Base-by-base conservation (phyloP, 2,329 filamentous ascomycete species). In the Penicillium vulpinum region DNA sequence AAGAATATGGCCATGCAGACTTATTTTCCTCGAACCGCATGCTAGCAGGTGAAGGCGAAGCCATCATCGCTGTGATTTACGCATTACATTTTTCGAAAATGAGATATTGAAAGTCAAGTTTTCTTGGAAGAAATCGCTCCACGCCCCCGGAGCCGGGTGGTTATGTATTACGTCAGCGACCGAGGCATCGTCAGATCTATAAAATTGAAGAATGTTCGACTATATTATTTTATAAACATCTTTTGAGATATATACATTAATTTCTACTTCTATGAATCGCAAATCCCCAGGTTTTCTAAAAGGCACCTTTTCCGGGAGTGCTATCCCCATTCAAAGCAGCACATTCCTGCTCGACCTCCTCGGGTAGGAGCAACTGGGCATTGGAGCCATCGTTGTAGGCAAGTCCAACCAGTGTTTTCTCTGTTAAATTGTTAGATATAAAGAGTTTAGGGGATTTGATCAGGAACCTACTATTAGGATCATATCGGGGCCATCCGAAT, bases 401-500 rank as follows among this genome's bases (percentile, higher is more conserved):
- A 24, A 72, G 36, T 4, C 65, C 63, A 29, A 70, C 60, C 7
- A 72, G 57, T 5, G 65, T 66, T 31, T 66, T 57, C 43, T 51
- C 57, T 65, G 44, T 29, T 39, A 13, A 28, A 16, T 41, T 16
- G 15, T 59, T 21, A 45, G 51, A 22, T 3, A 4, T 3, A 21
- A 26, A 16, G 2, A 43, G 7, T 5, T 43, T n/a, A 41, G 29
- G 43, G 16, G 31, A 31, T 11, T 31, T 29, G 16, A 49, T 13
- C 9, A 4, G 9, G 18, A 26, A 59, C 53, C 67, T 55, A 53
- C 59, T 49, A 26, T 56, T 36, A 1, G 59, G 57, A 43, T 71
- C 51, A 46, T 71, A 79, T 48, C 18, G 36, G 4, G 76, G 76
- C 75, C 76, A 79, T 0, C 73, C 74, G 28, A 76, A 51, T 48